Evolutionary conservation across 2,329 filamentous ascomycete genomes (phyloP), one percentile per base, ranked within the genome.

Genomic region (Hymenoscyphus occultus): DNA sequence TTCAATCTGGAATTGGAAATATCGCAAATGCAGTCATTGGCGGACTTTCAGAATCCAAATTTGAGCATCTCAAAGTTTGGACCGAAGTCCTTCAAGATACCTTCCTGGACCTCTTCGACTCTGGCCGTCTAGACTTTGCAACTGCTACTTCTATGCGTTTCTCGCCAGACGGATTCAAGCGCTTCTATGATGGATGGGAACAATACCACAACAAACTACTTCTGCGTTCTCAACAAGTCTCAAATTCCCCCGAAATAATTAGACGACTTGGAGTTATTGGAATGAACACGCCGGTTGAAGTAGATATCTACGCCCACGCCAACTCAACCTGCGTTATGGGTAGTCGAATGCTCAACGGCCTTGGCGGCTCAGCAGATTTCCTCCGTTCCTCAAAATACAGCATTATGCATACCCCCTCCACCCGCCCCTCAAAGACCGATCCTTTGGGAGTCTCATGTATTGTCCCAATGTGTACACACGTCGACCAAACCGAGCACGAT

Each of bases 261-360:
- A 87, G 91, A 63, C 86, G 92, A 32, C 82, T 96, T 1, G 92
- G 92, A 67, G 88, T 93, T 70, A 96, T 97, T 72, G 92, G 91
- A 76, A 96, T 96, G 92, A 96, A 96, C 84, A 96, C 92, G 0
- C 92, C 92, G 28, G 91, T 96, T 58, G 93, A 96, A 79, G 92
- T 96, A 16, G 93, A 96, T 79, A 96, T 96, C 74, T 96, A 96
- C 80, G 93, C 92, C 1, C 92, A 96, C 80, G 93, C 93, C 72
- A 97, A 96, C 85, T 89, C 85, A 67, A 96, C 92, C 63, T 93
- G 90, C 75, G 92, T 96, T 28, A 92, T 95, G 87, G 92, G 93
- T 69, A 89, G 85, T 67, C 88, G 93, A 64, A 95, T 94, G 90
- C 84, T 95, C 67, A 94, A 94, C 80, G 91, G 91, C 12, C 86